Evolutionary conservation across 202 grass and related monocot genomes (phyloP).

Genomic region (Panicum virgatum): DNA sequence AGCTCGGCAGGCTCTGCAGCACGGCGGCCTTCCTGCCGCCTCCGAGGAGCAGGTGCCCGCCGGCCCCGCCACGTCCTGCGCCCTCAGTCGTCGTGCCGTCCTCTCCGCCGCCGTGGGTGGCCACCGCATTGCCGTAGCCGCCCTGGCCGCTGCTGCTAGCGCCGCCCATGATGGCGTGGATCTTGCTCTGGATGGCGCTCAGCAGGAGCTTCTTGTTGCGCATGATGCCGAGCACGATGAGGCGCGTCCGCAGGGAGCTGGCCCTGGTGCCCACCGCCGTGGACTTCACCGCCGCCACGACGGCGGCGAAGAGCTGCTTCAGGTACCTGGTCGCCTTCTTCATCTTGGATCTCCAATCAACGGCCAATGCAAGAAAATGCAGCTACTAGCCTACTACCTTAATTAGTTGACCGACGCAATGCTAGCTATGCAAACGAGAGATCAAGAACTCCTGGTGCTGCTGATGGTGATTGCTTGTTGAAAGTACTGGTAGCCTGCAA

Average conservation of each 20-base stretch:
- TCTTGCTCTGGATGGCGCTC: slow-evolving; percentile 74
- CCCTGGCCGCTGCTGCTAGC: neutral
- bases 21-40: slow-evolving; percentile 35
- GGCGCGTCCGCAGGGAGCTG: slow-evolving; percentile 49
- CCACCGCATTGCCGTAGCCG: neutral
- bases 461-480: neutral
- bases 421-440: neutral
- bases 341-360: slow-evolving; percentile 30
- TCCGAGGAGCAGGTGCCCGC: neutral
- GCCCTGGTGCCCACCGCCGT: slow-evolving; percentile 58
- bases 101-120: neutral
- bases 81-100: neutral
- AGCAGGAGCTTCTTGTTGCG: slow-evolving; percentile 73
- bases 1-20: slow-evolving; percentile 56
- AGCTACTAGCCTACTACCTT: neutral
- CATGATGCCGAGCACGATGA: slow-evolving; percentile 63
- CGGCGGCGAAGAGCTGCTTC: slow-evolving; percentile 60
- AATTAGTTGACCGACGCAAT: neutral
- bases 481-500: neutral
- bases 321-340: slow-evolving; percentile 70
- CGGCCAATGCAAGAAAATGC: slow-evolving; percentile 6
- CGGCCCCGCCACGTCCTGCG: neutral
- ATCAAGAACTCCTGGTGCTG: neutral
- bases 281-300: slow-evolving; percentile 57
- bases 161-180: slow-evolving; percentile 57